Evolutionary conservation across 2,329 filamentous ascomycete species (phyloP).

Genomic region (Fulvia fulva): DNA sequence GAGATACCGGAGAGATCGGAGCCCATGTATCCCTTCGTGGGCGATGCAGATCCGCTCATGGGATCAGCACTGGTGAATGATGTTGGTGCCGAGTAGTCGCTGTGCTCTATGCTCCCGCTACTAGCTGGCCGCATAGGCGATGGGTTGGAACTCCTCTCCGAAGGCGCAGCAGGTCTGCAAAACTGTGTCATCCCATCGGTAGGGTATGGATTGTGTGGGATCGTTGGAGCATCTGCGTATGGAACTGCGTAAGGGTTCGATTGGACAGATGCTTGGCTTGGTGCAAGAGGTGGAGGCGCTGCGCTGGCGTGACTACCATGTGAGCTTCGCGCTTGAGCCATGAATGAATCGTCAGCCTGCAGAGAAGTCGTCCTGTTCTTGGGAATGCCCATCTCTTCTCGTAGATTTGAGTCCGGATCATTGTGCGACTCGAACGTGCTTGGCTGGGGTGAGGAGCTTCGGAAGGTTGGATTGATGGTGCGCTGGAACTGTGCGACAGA

Average conservation of each 20-base stretch:
- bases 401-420: constrained; percentile 72
- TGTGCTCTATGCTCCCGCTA: constrained; percentile 69
- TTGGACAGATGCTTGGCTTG: constrained; percentile 23
- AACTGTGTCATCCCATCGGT: constrained; percentile 97
- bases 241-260: constrained; percentile 44
- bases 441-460: constrained; percentile 92
- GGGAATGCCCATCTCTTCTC: constrained; percentile 60
- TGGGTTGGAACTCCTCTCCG: constrained; percentile 65
- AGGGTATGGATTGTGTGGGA: constrained; percentile 91
- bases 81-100: constrained; percentile 84
- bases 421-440: constrained; percentile 91
- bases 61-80: constrained; percentile 85
- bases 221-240: constrained; percentile 59
- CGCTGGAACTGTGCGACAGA: constrained; percentile 94
- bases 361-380: constrained; percentile 36
- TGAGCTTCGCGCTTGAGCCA: constrained; percentile 26
- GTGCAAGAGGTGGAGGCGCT: constrained; percentile 22
- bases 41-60: constrained; percentile 68
- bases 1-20: constrained; percentile 30
- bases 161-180: constrained; percentile 70
- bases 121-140: constrained; percentile 73
- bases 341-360: constrained; percentile 31
- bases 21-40: constrained; percentile 56
- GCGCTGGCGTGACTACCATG: constrained; percentile 30
- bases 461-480: constrained; percentile 91